These are phyloP conservation scores for Neopestalotiopsis rosae DNA, from an alignment of 2,329 filamentous ascomycete species.

Conservation along the genomic window DNA sequence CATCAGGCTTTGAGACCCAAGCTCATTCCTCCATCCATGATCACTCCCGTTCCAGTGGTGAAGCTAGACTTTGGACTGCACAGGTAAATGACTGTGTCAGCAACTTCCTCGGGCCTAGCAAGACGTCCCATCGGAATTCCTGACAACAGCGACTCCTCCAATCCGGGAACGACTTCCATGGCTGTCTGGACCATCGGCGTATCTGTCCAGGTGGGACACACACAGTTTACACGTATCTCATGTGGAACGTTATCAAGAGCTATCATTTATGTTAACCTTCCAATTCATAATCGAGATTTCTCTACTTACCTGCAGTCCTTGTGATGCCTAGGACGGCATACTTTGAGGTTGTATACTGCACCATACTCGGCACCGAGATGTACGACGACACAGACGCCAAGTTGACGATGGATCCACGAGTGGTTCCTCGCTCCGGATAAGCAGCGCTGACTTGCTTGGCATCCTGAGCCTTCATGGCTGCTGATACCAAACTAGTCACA, in stretches of 20 bases:
- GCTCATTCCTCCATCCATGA: conserved; percentile 14
- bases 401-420: conserved; percentile 25
- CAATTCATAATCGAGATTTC: neutral
- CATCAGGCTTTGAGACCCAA: neutral
- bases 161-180: conserved; percentile 19
- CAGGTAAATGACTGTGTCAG: conserved; percentile 8
- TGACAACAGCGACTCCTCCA: neutral
- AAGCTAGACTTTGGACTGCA: conserved; percentile 16
- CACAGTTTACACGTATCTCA: conserved; percentile 32
- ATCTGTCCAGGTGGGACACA: conserved; percentile 33
- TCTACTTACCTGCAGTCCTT: neutral
- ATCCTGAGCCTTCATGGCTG: conserved; percentile 26
- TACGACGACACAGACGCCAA: neutral
- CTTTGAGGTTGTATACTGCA: conserved; percentile 14
- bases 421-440: conserved; percentile 15
- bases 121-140: conserved; percentile 10
- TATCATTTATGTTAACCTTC: neutral
- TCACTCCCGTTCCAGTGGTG: neutral
- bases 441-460: conserved; percentile 8
- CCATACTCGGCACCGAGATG: neutral
- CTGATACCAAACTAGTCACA: conserved; percentile 18
- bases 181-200: conserved; percentile 30
- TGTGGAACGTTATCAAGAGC: conserved; percentile 29
- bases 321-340: conserved; percentile 9
- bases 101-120: conserved; percentile 5